Base-by-base conservation (phyloP, 495 filamentous ascomycete genomes). In the Amniculicola lignicola region DNA sequence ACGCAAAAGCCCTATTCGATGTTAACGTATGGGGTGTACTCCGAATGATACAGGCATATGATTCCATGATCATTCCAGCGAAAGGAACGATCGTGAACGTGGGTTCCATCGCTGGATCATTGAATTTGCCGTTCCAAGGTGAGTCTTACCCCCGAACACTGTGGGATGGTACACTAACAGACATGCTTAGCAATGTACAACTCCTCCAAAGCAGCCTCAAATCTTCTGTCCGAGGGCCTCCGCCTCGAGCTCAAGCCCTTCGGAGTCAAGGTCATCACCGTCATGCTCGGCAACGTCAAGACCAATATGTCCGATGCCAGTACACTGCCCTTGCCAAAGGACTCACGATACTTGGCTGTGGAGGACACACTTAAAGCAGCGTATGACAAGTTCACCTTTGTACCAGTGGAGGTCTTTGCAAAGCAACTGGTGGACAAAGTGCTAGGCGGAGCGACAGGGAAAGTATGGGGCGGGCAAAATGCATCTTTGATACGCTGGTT, bases 201-300 rank as follows among this genome's bases (percentile, higher is more conserved):
- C 53, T 76, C 79, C 9, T 77, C 72, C 46, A 85, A 84, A 62
- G 75, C 73, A 0, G 79, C 81, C 5, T 62, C 79, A 1, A 66
- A 75, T 31, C 66, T 69, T 18, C 65, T 76, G n/a, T 64, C 67
- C 9, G 70, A 75, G 4, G 73, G 70, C 4, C 50, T 83, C 25
- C 73, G 79, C 4, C 59, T 79, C 15, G 80, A 85, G 62, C 70
- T 85, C 6, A 70, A 69, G 3, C 77, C 81, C 2, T 74, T 82
- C 25, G 71, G 49, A 25, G 69, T 81, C 18, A 57, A 69, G 28
- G 75, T 75, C 16, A 62, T 78, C 15, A 69, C 71, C 3, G 50
- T 71, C 15, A 46, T 69, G 11, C 71, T 70, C 0, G 74, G 73
- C 2, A 67, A 60, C 5, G 52, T 77, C 16, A 52, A 59, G 16